A percentile compares a stretch with the other conserved stretches of the same genome.
Conservation (phyloP, 2,329 filamentous ascomycete genomes). For the Nannizziopsis barbatae region DNA sequence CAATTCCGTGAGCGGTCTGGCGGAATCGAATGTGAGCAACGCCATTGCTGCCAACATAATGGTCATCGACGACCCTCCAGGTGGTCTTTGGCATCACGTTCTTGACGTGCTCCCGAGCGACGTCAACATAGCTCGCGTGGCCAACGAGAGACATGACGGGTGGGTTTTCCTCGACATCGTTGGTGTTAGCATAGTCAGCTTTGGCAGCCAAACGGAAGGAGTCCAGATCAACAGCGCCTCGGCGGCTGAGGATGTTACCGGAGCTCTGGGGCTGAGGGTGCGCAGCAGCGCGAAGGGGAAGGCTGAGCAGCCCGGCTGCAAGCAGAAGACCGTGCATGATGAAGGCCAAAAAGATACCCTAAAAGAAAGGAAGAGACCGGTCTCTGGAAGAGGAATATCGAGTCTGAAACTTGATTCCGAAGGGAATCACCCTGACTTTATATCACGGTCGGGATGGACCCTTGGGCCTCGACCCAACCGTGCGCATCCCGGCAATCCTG, state of each 20-base stretch:
- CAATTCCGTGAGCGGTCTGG: conserved; percentile 12
- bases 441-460: not conserved
- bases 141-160: conserved; percentile 2
- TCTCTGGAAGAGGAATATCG: not conserved
- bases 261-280: conserved; percentile 8
- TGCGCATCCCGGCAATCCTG: not conserved
- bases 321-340: conserved; percentile 15
- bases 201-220: conserved; percentile 9
- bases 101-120: conserved; percentile 12
- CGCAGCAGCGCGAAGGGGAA: conserved; percentile 10
- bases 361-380: conserved; percentile 1
- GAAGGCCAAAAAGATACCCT: conserved; percentile 2
- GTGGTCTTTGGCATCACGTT: conserved; percentile 6
- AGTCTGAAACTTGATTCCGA: not conserved
- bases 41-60: conserved; percentile 14
- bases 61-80: conserved; percentile 13
- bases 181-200: conserved; percentile 8
- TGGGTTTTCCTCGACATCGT: conserved; percentile 2
- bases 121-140: conserved; percentile 10
- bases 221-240: conserved; percentile 13
- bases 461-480: not conserved
- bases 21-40: conserved; percentile 14
- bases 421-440: conserved; percentile 7
- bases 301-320: conserved; percentile 9
- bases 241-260: conserved; percentile 2